A percentile compares a stretch with the other conserved stretches of the same genome.
phyloP scores from a whole-genome alignment of 805 yeast genomes.

The Priceomyces fermenticarens region DNA sequence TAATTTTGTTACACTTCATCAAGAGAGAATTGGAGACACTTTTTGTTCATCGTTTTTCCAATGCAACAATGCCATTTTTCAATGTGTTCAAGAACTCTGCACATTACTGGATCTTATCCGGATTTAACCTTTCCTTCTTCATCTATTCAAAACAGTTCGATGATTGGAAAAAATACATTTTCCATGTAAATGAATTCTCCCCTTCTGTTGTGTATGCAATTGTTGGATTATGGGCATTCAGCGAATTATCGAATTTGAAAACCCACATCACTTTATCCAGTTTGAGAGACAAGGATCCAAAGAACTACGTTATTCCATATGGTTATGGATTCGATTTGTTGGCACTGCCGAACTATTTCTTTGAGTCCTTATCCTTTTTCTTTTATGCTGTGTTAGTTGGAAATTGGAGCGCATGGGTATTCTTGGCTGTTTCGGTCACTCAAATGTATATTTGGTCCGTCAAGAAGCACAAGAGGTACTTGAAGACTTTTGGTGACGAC shows the following conservation, averaged over 20 bases:
- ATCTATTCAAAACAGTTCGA: slow-evolving; percentile 32
- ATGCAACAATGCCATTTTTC: slow-evolving; percentile 87
- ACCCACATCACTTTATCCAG: slow-evolving; percentile 67
- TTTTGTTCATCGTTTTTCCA: slow-evolving; percentile 80
- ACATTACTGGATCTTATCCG: slow-evolving; percentile 93
- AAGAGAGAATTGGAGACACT: slow-evolving; percentile 89
- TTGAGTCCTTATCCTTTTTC: slow-evolving; percentile 79
- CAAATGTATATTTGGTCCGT: slow-evolving; percentile 95
- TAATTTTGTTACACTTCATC: slow-evolving; percentile 71
- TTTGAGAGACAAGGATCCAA: slow-evolving; percentile 50
- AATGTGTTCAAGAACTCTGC: slow-evolving; percentile 84
- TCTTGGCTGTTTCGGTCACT: slow-evolving; percentile 63
- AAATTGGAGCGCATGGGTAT: slow-evolving; percentile 73
- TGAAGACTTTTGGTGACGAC: slow-evolving; percentile 66
- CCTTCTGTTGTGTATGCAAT: slow-evolving; percentile 25
- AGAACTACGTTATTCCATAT: slow-evolving; percentile 65
- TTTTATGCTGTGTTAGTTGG: slow-evolving; percentile 67
- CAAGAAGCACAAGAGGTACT: slow-evolving; percentile 72
- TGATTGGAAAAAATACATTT: slow-evolving; percentile 27
- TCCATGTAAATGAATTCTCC: slow-evolving; percentile 45
- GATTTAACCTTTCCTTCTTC: slow-evolving; percentile 52
- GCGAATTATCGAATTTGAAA: slow-evolving; percentile 69
- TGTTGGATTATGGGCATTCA: slow-evolving; percentile 48
- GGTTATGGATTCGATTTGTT: slow-evolving; percentile 82
- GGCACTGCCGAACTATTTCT: slow-evolving; percentile 93